Evolutionary conservation across 1,139 yeast species (phyloP), one percentile per base, ranked within the genome.

Genomic region (Kurtzmaniella quercitrusa): DNA sequence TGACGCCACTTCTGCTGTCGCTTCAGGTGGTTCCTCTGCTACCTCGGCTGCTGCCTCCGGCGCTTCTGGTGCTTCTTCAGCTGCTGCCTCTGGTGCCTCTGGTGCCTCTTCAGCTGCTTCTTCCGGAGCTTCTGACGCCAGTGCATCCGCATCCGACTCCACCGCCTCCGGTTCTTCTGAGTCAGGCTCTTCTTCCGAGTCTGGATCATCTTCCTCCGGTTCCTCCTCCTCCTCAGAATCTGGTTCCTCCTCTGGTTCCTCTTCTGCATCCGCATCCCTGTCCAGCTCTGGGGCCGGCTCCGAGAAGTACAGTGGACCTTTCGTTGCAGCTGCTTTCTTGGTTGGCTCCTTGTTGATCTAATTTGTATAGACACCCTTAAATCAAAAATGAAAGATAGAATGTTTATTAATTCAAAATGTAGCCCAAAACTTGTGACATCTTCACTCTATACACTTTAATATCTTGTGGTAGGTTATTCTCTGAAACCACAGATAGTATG

Each of bases 281-380:
- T 19, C 38, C 41, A 17, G 41, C 33, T 19, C 14, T 41, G 21
- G 30, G n/a, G 30, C 30, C 41, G 14, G 39, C 28, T 26, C 12
- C 40, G 19, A 20, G 22, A 6, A 26, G 12, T 22, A 35, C 14
- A 39, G 42, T 21, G 33, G 41, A 20, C 28, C 44, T 2, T 33
- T 59, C 35, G 61, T 57, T 22, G 53, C 55, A 36, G 51, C 53
- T 41, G 62, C 61, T 36, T 59, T 58, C 39, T 48, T 52, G 40
- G 56, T 52, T 35, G 66, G 63, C 44, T 55, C 57, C 28, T 50
- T 59, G 45, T 55, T 60, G 49, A 51, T 60, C 47, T 60, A 57
- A 46, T 15, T 20, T 26, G n/a, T 26, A 12, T 26, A 26, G 30
- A 26, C 30, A 11, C 12, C 5, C 30, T 4, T 11, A 26, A 26